These are phyloP conservation scores for Paecilomyces fulvus DNA, from an alignment of 2,329 filamentous ascomycete genomes.

Conservation along the genomic window DNA sequence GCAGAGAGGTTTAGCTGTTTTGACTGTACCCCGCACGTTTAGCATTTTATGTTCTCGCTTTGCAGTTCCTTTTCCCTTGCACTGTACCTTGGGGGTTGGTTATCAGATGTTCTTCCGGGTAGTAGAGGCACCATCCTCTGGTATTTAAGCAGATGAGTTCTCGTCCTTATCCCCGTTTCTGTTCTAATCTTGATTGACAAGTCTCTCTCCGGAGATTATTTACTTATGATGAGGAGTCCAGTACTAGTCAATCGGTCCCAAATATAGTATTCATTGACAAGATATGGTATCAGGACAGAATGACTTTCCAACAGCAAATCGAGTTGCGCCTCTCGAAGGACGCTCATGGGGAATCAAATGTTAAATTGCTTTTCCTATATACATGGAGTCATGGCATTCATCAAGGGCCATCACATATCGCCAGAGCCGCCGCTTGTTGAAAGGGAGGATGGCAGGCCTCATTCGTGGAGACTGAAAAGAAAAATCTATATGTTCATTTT, in stretches of 20 bases:
- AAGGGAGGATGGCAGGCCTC: slow-evolving; percentile 1
- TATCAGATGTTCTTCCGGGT: neutral
- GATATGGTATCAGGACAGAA: neutral
- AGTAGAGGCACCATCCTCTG: neutral
- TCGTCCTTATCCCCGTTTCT: too few species aligned
- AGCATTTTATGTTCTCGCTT: neutral
- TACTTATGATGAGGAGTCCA: too few species aligned
- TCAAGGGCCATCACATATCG: slow-evolving; percentile 1
- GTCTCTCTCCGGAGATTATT: too few species aligned
- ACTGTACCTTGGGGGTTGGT: neutral
- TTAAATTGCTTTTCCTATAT: slow-evolving; percentile 11
- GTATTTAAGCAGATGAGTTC: neutral
- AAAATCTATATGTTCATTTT: neutral
- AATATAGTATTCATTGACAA: neutral
- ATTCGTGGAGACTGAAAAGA: neutral
- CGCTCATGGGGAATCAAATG: slow-evolving; percentile 9
- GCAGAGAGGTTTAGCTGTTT: too few species aligned
- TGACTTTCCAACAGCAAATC: neutral
- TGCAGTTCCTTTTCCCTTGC: neutral
- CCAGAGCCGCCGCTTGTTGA: slow-evolving; percentile 6
- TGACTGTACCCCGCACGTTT: neutral
- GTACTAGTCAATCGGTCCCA: too few species aligned
- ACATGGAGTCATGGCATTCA: slow-evolving; percentile 10
- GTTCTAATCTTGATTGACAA: too few species aligned
- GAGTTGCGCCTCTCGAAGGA: neutral